Conservation (phyloP, 75 land plant genomes). For the Pinus taeda region DNA sequence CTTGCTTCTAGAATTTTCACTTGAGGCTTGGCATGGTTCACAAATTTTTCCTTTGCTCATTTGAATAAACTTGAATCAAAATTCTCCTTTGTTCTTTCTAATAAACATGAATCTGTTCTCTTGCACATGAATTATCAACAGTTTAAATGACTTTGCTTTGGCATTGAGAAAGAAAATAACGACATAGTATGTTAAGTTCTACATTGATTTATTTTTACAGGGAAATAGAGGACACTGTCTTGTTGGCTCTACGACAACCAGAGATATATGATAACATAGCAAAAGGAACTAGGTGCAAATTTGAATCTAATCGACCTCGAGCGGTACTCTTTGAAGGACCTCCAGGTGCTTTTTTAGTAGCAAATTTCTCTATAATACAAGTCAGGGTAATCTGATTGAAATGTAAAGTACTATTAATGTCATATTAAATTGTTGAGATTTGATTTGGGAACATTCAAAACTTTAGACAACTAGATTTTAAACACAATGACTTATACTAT, state of each 20-base stretch:
- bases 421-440: no score
- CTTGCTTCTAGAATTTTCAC: no score
- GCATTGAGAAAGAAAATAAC: background rate
- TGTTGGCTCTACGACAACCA: constrained; percentile 82
- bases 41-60: no score
- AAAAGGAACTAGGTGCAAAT: constrained; percentile 80
- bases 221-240: constrained; percentile 87
- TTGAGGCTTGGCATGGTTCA: no score
- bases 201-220: constrained; percentile 27
- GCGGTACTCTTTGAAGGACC: constrained; percentile 99
- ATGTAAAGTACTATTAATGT: background rate
- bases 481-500: background rate
- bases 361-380: no score
- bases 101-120: background rate
- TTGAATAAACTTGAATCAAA: no score
- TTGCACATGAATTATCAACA: background rate
- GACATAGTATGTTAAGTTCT: background rate
- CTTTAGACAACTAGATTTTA: background rate
- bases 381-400: background rate
- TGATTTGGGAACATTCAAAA: no score
- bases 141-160: background rate
- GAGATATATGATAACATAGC: constrained; percentile 97
- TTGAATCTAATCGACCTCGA: constrained; percentile 94
- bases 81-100: background rate
- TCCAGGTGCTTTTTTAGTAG: constrained; percentile 57